Conservation (phyloP, 164 flowering plant species). For the Umbellularia californica region DNA sequence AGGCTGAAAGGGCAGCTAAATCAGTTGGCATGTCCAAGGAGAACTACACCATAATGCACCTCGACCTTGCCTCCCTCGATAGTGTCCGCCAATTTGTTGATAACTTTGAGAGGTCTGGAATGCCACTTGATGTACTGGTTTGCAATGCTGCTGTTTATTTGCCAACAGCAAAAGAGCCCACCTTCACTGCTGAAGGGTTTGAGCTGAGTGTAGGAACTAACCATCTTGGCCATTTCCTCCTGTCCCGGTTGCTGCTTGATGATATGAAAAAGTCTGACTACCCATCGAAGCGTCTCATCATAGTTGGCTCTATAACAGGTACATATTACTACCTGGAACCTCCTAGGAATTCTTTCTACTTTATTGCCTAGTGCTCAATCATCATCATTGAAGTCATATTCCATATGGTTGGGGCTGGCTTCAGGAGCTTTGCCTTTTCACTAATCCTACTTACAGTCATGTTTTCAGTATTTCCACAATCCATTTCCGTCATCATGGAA, state of each 20-base stretch:
- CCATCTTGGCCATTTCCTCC: conserved; percentile 95
- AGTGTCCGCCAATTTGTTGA: conserved; percentile 94
- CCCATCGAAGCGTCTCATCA: conserved; percentile 82
- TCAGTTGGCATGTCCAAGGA: conserved; percentile 77
- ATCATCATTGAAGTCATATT: too few relatives aligned
- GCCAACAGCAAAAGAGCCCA: conserved; percentile 94
- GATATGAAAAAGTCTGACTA: conserved; percentile 80
- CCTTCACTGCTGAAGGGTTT: conserved; percentile 88
- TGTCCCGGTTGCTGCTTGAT: conserved; percentile 72
- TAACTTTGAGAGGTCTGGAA: conserved; percentile 56
- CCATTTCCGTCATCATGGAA: too few relatives aligned
- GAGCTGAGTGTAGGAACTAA: conserved; percentile 94
- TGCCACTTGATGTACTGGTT: conserved; percentile 84
- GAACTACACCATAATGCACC: conserved; percentile 82
- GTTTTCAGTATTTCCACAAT: too few relatives aligned
- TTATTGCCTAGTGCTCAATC: too few relatives aligned
- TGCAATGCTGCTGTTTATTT: conserved; percentile 95
- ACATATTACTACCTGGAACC: background rate
- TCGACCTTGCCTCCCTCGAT: conserved; percentile 95
- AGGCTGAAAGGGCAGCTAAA: conserved; percentile 91
- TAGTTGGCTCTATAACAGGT: conserved; percentile 98
- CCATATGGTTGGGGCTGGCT: too few relatives aligned
- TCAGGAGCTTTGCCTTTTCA: too few relatives aligned
- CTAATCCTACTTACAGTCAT: too few relatives aligned
- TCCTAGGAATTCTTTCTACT: too few relatives aligned